phyloP scores from a whole-genome alignment of 768 basidiomycete genomes.

The Rhizopogon roseolus region DNA sequence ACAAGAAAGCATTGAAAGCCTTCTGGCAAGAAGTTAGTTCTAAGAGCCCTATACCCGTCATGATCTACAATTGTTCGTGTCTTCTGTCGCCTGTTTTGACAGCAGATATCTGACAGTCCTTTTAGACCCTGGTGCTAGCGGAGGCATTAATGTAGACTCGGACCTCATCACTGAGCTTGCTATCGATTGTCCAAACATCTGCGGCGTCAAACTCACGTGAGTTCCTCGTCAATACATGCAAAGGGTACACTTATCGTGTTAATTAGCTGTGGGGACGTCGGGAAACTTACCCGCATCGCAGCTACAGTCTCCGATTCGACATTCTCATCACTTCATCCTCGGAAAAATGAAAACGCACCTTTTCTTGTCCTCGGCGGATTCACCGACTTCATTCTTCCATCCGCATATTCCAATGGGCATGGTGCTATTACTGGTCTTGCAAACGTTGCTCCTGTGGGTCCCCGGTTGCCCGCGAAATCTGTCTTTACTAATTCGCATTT shows the following conservation, averaged over 20 bases:
- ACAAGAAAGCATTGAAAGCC: conserved; percentile 66
- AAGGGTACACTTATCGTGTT: conserved; percentile 5
- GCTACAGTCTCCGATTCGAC: conserved; percentile 53
- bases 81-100: conserved; percentile 2
- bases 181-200: conserved; percentile 66
- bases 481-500: conserved; percentile 1
- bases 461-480: conserved; percentile 1
- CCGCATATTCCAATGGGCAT: conserved; percentile 67
- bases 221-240: conserved; percentile 22
- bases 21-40: conserved; percentile 75
- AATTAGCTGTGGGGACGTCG: conserved; percentile 82
- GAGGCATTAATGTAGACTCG: conserved; percentile 89
- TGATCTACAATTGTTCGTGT: conserved; percentile 80
- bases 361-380: conserved; percentile 88
- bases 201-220: conserved; percentile 87
- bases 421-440: conserved; percentile 90
- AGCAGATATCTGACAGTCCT: background rate
- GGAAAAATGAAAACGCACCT: conserved; percentile 58
- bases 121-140: conserved; percentile 81
- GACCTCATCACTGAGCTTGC: conserved; percentile 83
- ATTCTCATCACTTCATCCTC: conserved; percentile 59
- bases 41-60: conserved; percentile 81
- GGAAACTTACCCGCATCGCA: conserved; percentile 83
- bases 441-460: conserved; percentile 70
- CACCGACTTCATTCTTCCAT: conserved; percentile 76